Evolutionary conservation across 176 grass and related monocot species (phyloP), one percentile per base, ranked within the genome.

Genomic region (Oropetium thomaeum): DNA sequence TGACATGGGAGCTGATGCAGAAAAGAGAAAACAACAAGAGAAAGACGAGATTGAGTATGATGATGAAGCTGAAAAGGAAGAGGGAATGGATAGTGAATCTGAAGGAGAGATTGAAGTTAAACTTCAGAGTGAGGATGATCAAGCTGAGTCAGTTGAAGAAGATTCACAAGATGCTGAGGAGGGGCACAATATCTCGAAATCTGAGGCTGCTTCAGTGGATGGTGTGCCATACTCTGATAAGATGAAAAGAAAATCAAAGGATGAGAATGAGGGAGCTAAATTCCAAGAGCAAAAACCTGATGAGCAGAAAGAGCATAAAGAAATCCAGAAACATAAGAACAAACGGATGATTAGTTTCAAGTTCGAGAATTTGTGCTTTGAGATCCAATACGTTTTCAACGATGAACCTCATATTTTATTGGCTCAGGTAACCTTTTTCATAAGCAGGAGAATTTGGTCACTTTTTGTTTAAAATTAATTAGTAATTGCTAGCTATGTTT

Each of bases 21-120:
- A 89, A 79, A 93, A 70, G 77, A 79, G 58, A 40, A 94, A 89
- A 79, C 81, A 4, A 1, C 89, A 83, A 85, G 81, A 70, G 71
- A 91, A 47, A 55, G 95, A 98, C 76, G 95, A 94, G 62, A 75
- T 98, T 33, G 95, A 98, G 44, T 98, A 98, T 82, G 91, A 94
- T 20, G 90, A 93, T 76, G 86, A 79, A 70, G 51, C 74, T 49
- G 88, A 64, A 77, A 78, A 72, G 0, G 67, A 82, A 71, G 85
- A 65, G 41, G 66, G 15, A 7, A 82, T 76, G 47, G 74, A 67
- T 69, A 82, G 77, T 53, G 82, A 89, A 37, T 61, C 73, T 72
- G 86, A 92, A 39, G 82, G 65, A 58, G 90, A 86, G 37, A 12
- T 44, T 26, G 51, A 76, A 80, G 39, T 58, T 47, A 83, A 70